Base-by-base conservation (phyloP, 1,284 basidiomycete genomes). In the Leccinum pachyderme region DNA sequence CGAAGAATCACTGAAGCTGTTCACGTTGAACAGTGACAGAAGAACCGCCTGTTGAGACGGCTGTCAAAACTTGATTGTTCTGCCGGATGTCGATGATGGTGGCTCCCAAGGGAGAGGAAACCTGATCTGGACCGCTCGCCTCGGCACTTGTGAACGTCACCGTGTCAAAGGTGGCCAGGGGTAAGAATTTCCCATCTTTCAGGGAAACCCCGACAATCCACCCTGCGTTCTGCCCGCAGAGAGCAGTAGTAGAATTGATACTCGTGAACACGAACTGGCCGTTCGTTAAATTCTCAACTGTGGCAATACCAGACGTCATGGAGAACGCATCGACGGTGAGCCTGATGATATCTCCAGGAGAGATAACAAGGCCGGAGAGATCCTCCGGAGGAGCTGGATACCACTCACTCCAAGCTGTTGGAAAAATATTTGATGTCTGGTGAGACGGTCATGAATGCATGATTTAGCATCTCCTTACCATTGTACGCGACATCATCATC, bases 141-240 rank as follows among this genome's bases (percentile, higher is more conserved):
- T n/a, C 7, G 22, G 44, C 49, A n/a, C 29, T 32, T 7, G 22
- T 44, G 41, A 44, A 22, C 7, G 22, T 44, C 12, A 24, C 41
- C 22, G 13, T 25, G 41, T 11, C 11, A 11, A 57, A 57, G 44
- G 58, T 27, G 27, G 29, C 29, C 29, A 57, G 37, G 5, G 50
- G 41, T 12, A 45, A 9, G 9, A 18, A 4, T 2, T 1, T 2
- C 28, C 35, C 46, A 32, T 18, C 5, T 22, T 41, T 27, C 2
- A 13, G 6, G 35, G 25, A 54, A 28, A 48, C 45, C 32, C 58
- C 51, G 28, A 58, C 51, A n/a, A 55, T 58, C 56, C 56, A 57
- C 51, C 58, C 56, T 12, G 50, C 46, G 18, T 15, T 33, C 22
- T 29, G 32, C n/a, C 31, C n/a, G 12, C 52, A 58, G 25, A 59